Base-by-base conservation (phyloP, 345 rosid genomes). In the Pistacia atlantica region DNA sequence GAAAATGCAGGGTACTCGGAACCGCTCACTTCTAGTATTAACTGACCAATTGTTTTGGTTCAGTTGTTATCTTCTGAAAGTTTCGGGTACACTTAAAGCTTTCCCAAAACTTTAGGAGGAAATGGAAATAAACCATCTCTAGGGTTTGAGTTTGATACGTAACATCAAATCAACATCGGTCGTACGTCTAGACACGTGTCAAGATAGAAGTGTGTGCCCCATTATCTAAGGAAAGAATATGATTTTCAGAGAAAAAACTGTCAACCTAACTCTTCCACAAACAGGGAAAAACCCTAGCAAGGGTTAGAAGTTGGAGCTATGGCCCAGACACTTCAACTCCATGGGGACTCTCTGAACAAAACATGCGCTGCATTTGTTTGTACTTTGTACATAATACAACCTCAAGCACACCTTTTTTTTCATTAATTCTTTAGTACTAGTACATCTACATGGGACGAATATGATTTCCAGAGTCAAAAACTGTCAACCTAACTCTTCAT, bases 101-200 rank as follows among this genome's bases (percentile, higher is more conserved):
- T 31, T 31, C 33, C 33, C 33, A 38, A 38, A 38, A 0, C 4
- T 38, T 38, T 38, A 38, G 42, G 42, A 38, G 42, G 42, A 38
- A 38, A 38, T 38, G 0, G 42, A 4, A 4, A 38, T 38, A 38
- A 38, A 38, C 6, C 6, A 0, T 38, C 6, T 38, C 42, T 38
- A 63, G 59, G 77, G 2, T 52, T 60, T 69, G 33, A 31, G 60
- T 75, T 52, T 48, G 18, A 69, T 16, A 75, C 72, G 75, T 22
- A 51, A 68, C 11, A 58, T 33, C 8, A 55, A 62, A 63, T 37
- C 20, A 42, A 42, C 46, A 42, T 42, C 8, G 8, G 9, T 42
- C 9, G 9, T 42, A 42, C 46, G 11, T 6, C 25, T 0, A n/a
- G 37, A 37, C 59, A 76, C 55, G 77, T 71, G 80, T 71, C 70